phyloP scores from a whole-genome alignment of 192 early-diverging fungal genomes.

The Coemansia sp. region DNA sequence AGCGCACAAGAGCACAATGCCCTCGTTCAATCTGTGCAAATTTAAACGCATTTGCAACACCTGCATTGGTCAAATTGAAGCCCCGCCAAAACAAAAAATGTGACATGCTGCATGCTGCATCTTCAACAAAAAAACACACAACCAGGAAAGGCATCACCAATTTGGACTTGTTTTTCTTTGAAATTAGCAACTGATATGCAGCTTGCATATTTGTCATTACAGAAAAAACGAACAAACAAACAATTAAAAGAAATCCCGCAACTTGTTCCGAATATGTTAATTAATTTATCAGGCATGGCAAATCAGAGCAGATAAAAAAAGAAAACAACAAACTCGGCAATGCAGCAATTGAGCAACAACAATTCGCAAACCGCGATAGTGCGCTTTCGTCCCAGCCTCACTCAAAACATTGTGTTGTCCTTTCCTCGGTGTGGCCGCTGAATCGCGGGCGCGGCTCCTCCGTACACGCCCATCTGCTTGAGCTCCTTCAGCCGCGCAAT shows the following conservation, averaged over 20 bases:
- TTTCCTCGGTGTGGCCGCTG: constrained; percentile 48
- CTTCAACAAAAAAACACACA: not conserved
- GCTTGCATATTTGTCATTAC: not conserved
- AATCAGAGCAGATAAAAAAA: not conserved
- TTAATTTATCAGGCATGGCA: not conserved
- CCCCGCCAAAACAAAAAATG: not conserved
- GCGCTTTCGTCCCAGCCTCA: not conserved
- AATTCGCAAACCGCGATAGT: not conserved
- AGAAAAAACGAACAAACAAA: not conserved
- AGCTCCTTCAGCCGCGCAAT: constrained; percentile 81
- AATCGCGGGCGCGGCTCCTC: constrained; percentile 1
- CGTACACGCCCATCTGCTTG: constrained; percentile 63
- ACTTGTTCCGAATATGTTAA: not conserved
- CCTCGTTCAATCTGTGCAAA: not conserved
- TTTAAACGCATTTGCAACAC: not conserved
- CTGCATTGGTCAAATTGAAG: not conserved
- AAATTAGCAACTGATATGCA: not conserved
- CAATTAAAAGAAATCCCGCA: not conserved
- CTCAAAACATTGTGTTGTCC: constrained; percentile 38
- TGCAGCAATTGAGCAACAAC: not conserved
- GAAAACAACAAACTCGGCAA: too few relatives aligned
- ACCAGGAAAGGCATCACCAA: not conserved
- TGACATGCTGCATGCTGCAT: not conserved
- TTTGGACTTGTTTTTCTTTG: not conserved
- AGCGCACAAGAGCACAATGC: not conserved